Conservation (phyloP, 495 filamentous ascomycete genomes). For the Apodospora peruviana region DNA sequence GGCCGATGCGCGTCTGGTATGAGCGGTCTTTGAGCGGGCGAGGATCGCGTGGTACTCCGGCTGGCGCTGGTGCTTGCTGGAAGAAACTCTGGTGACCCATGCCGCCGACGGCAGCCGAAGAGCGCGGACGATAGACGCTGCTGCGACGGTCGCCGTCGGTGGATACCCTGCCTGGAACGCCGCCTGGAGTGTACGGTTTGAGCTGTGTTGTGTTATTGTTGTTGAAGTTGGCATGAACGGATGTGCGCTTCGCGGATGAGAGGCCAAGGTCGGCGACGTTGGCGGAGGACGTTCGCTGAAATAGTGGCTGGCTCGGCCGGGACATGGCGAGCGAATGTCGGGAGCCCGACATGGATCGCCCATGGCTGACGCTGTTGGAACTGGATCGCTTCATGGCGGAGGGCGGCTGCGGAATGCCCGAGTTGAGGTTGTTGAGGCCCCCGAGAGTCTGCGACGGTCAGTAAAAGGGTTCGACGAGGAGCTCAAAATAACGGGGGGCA, state of each 20-base stretch:
- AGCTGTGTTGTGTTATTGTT: conserved; percentile 70
- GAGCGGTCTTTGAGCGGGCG: conserved; percentile 74
- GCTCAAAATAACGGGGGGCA: neutral
- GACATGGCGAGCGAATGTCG: conserved; percentile 76
- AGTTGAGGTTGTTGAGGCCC: conserved; percentile 68
- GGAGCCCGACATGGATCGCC: conserved; percentile 73
- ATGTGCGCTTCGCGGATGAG: conserved; percentile 80
- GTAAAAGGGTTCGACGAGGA: conserved; percentile 1
- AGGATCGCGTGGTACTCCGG: conserved; percentile 81
- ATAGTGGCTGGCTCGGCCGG: conserved; percentile 77
- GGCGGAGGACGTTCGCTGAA: conserved; percentile 75
- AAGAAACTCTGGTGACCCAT: conserved; percentile 80
- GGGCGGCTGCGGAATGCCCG: conserved; percentile 79
- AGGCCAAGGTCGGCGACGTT: conserved; percentile 72
- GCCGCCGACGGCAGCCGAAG: conserved; percentile 48
- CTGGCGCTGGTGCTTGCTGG: conserved; percentile 69
- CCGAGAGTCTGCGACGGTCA: conserved; percentile 60
- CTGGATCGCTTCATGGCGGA: conserved; percentile 94
- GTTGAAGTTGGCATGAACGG: conserved; percentile 59
- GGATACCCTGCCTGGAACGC: conserved; percentile 37
- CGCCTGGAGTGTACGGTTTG: conserved; percentile 36
- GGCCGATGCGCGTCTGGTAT: conserved; percentile 76
- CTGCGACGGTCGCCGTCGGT: conserved; percentile 59
- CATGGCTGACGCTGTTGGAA: conserved; percentile 65
- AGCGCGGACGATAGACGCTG: conserved; percentile 74